Evolutionary conservation across 2,329 filamentous ascomycete species (phyloP), one percentile per base, ranked within the genome.

Genomic region (Parasarocladium wereldwijsianum): DNA sequence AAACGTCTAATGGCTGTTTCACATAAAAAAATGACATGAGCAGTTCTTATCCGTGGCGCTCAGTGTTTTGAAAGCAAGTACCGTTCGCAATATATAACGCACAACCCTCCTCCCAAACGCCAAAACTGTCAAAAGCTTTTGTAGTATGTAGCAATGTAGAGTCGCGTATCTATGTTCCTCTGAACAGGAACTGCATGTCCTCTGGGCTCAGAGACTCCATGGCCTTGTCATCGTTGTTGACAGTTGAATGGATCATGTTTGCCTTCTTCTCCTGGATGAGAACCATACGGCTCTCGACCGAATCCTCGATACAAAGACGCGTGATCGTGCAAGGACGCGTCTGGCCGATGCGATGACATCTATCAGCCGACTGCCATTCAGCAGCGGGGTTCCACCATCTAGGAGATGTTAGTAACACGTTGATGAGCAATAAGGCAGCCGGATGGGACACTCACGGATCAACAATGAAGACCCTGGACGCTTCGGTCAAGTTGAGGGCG

Each of bases 371-470:
- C 56, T 98, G 90, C 90, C 90, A 98, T 57, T 98, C 90, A 0
- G 87, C 87, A n/a, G 86, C 86, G n/a, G 90, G 90, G 43, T 96
- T 96, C 90, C 90, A 98, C 90, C 90, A 96, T 42, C 80, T 85
- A 40, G n/a, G 20, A 37, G 16, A 4, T 12, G 31, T 58, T 36
- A 52, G 40, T 17, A 30, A 3, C 23, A 13, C 17, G 37, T 14
- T n/a, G 25, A 12, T 39, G 38, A 24, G 36, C 28, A 12, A 16
- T 2, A 9, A 24, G 0, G 10, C 9, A 21, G 4, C 18, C 30
- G 20, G 10, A 10, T 24, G 18, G 18, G 14, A 13, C 24, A 77
- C 80, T 69, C 71, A 86, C 64, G 90, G 90, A 45, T 98, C 90
- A 34, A 96, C 76, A 36, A 96, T 94, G 52, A 93, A 96, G 8